Conservation (phyloP, 257 asterid species). For the Plantago elongata region DNA sequence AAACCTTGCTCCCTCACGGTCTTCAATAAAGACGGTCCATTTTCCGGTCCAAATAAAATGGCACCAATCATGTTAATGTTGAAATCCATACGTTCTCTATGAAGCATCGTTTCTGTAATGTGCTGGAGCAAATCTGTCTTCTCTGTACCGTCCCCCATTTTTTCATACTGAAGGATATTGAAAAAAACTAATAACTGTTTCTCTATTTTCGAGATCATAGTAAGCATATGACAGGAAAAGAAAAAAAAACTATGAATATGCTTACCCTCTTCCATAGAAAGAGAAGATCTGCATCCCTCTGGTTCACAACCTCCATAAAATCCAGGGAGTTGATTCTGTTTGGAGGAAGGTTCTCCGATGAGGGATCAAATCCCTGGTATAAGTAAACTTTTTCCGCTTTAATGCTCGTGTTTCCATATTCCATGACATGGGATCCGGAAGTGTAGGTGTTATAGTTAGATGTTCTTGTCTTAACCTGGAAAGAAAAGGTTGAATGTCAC, state of each 20-base stretch:
- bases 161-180: slow-evolving; percentile 41
- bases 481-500: not conserved
- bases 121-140: slow-evolving; percentile 37
- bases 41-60: slow-evolving; percentile 57
- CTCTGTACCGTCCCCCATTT: slow-evolving; percentile 25
- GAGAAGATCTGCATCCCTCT: slow-evolving; percentile 77
- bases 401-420: slow-evolving; percentile 64
- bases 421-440: slow-evolving; percentile 90
- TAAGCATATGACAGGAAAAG: not conserved
- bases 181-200: not conserved
- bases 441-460: slow-evolving; percentile 52
- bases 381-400: slow-evolving; percentile 57
- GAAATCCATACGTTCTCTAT: slow-evolving; percentile 57
- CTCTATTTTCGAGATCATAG: not conserved
- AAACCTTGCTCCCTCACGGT: slow-evolving; percentile 36
- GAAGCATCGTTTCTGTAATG: slow-evolving; percentile 44
- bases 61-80: slow-evolving; percentile 52
- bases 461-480: slow-evolving; percentile 80
- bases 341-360: slow-evolving; percentile 56
- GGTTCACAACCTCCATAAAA: slow-evolving; percentile 57
- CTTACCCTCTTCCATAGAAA: slow-evolving; percentile 74
- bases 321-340: slow-evolving; percentile 23
- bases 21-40: slow-evolving; percentile 38
- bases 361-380: slow-evolving; percentile 82
- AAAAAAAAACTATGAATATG: not conserved